Base-by-base conservation (phyloP, 371 early-diverging fungal species). In the Apophysomyces elegans region DNA sequence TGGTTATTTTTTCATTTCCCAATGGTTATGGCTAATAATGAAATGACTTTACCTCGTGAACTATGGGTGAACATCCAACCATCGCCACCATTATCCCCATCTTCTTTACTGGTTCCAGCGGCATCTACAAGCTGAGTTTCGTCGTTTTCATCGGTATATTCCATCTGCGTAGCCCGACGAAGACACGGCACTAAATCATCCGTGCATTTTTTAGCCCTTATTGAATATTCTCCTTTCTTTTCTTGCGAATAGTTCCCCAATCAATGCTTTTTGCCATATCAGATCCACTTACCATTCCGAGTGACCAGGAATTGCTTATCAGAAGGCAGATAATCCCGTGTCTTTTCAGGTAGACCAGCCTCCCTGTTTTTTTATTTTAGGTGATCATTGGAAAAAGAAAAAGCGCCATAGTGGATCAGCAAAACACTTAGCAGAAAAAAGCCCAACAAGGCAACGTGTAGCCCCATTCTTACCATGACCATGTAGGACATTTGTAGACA, bases 401-500 rank as follows among this genome's bases (percentile, higher is more conserved):
- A 26, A 26, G 32, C 32, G 32, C 32, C 32, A 26, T 1, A 2
- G 32, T 12, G 4, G 62, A 35, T 50, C 9, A 41, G 36, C 1
- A 37, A 56, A n/a, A 18, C 9, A 59, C 39, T 43, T 38, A 50
- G 38, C 35, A 61, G 37, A 26, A 46, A 13, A 21, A 9, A 65
- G 32, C 32, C 32, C 32, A 26, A 2, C 32, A 26, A 26, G 32
- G 32, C 32, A 26, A 2, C 32, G 32, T 26, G 2, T 2, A 3
- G 32, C 3, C 3, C 32, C 32, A 26, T 26, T 26, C 78, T 70
- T 85, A 91, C 94, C 98, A 99, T 57, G 86, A 82, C 99, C 99
- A 99, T n/a, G 98, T 97, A 11, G 97, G 98, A 75, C 97, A 98
- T 80, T 97, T 98, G 86, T 89, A 96, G 12, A 96, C 96, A 41